Conservation (phyloP, 169 alveolate genomes). For the Eimeria zaria region DNA sequence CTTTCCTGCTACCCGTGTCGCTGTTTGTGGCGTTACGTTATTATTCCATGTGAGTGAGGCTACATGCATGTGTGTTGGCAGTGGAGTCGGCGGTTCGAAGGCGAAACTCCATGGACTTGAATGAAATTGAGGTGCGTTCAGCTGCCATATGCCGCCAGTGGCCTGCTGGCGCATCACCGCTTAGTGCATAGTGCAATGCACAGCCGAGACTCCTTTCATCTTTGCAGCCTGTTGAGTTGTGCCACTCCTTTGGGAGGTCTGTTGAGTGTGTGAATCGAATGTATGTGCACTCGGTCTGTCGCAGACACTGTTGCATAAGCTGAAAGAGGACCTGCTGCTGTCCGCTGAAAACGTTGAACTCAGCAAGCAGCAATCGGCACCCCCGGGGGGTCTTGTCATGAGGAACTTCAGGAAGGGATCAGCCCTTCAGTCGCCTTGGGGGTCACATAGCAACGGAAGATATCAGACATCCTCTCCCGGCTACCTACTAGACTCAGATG, state of each 20-base stretch:
- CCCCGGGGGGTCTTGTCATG: background rate
- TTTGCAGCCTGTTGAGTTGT: background rate
- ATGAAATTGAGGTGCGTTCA: constrained; percentile 6
- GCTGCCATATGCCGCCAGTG: background rate
- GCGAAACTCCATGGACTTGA: constrained; percentile 2
- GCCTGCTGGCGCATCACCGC: background rate
- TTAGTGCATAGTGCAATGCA: too few species aligned
- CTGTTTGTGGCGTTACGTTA: background rate
- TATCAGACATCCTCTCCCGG: constrained; percentile 2
- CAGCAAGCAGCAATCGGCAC: background rate
- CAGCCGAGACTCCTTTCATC: background rate
- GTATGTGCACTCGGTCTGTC: background rate
- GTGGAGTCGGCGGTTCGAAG: constrained; percentile 12
- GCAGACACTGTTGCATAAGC: constrained; percentile 65
- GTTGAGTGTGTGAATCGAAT: background rate
- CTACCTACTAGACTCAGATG: constrained; percentile 58
- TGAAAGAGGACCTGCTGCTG: constrained; percentile 20
- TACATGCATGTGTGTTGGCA: background rate
- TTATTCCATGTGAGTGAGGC: background rate
- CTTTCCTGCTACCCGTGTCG: background rate
- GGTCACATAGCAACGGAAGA: background rate
- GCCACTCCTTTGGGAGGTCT: background rate
- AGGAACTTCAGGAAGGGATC: background rate
- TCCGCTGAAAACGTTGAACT: background rate
- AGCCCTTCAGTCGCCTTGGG: background rate